phyloP scores from a whole-genome alignment of 306 rosid genomes.

The Spatholobus suberectus region DNA sequence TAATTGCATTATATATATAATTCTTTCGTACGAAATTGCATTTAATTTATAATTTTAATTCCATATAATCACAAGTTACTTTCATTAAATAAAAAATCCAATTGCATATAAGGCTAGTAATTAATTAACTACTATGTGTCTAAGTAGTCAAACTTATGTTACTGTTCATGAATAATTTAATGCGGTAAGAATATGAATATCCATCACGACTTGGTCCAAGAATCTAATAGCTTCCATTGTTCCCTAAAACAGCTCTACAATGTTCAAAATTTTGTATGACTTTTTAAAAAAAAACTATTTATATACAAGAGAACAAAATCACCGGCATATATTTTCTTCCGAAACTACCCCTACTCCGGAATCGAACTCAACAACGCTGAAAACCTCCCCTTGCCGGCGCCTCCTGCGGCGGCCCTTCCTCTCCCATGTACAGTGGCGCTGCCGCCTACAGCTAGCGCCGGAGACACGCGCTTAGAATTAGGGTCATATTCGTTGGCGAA shows the following conservation, averaged over 20 bases:
- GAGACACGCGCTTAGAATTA: conserved; percentile 28
- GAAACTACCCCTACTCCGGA: conserved; percentile 70
- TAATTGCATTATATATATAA: not conserved
- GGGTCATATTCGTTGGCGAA: conserved; percentile 46
- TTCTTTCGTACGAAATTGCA: not conserved
- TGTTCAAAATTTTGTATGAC: not conserved
- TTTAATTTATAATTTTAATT: not conserved
- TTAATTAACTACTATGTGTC: not conserved
- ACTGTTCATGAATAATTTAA: not conserved
- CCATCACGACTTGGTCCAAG: not conserved
- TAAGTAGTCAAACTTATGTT: not conserved
- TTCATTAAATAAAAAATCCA: not conserved
- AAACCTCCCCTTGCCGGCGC: conserved; percentile 40
- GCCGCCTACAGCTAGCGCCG: not conserved
- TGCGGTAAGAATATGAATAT: not conserved
- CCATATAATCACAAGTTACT: not conserved
- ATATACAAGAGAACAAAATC: conserved; percentile 43
- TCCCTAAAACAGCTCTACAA: conserved; percentile 30
- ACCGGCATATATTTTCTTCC: conserved; percentile 30
- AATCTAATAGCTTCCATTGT: conserved; percentile 24
- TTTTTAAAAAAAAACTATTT: not conserved
- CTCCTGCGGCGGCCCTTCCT: conserved; percentile 42
- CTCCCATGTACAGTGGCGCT: conserved; percentile 28
- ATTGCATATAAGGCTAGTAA: not conserved
- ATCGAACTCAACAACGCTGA: conserved; percentile 67